Conservation (phyloP, 306 rosid species). For the Corylus heterophylla region DNA sequence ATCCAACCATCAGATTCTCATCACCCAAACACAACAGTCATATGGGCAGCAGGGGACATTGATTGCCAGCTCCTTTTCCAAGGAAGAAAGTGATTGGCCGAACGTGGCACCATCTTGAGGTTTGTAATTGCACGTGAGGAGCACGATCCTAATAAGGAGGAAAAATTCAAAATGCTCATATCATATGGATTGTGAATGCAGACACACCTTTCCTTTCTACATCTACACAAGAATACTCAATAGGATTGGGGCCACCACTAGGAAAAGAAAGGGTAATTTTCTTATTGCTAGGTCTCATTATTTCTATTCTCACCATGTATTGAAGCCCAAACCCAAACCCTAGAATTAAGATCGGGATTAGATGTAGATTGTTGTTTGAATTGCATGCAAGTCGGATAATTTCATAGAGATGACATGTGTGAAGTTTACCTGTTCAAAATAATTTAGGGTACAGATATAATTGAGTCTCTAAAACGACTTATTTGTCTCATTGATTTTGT, state of each 20-base stretch:
- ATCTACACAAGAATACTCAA: neutral
- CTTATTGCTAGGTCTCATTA: too few relatives aligned
- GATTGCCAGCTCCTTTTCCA: neutral
- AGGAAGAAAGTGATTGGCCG: neutral
- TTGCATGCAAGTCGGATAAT: too few relatives aligned
- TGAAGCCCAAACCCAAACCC: too few relatives aligned
- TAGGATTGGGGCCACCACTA: neutral
- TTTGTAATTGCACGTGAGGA: neutral
- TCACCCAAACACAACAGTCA: neutral
- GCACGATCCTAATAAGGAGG: neutral
- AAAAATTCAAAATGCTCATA: too few relatives aligned
- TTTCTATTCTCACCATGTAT: too few relatives aligned
- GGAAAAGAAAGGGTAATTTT: neutral
- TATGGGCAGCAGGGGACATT: neutral
- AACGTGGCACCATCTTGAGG: neutral
- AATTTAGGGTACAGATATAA: too few relatives aligned
- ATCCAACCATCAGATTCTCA: neutral
- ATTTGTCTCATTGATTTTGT: too few relatives aligned
- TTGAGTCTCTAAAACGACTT: too few relatives aligned
- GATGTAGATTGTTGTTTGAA: too few relatives aligned
- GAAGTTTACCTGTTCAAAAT: too few relatives aligned
- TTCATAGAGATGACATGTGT: too few relatives aligned
- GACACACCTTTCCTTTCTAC: neutral
- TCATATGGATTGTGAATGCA: neutral
- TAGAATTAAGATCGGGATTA: too few relatives aligned